Conservation (phyloP, 148 eudicot genomes). For the Vaccinium vitisidaea region DNA sequence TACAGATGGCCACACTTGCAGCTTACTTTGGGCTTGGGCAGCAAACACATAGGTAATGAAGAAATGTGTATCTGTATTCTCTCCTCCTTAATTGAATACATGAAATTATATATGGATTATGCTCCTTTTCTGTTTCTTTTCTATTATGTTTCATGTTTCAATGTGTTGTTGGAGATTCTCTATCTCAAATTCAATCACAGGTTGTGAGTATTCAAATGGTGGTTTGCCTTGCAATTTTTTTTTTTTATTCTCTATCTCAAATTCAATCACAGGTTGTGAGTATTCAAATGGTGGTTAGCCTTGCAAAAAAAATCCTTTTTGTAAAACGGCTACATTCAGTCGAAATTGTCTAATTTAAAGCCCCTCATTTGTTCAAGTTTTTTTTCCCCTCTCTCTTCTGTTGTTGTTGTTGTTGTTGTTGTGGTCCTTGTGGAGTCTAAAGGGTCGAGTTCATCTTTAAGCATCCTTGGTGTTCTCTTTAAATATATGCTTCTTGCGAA, state of each 20-base stretch:
- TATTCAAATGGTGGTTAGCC: background rate
- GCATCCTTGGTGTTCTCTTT: background rate
- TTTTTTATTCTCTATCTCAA: background rate
- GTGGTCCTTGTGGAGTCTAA: background rate
- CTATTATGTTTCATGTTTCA: background rate
- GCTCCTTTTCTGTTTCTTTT: background rate
- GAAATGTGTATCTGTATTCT: background rate
- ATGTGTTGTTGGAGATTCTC: background rate
- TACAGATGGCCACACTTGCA: constrained; percentile 96
- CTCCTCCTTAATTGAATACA: background rate
- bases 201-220: background rate
- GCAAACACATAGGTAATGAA: constrained; percentile 78
- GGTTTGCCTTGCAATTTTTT: too few relatives aligned
- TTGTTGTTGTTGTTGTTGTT: background rate
- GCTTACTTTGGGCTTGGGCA: constrained; percentile 88
- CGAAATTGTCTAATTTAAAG: background rate
- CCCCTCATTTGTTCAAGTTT: background rate
- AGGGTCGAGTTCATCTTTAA: background rate
- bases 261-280: background rate
- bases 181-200: background rate
- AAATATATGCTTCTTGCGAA: background rate
- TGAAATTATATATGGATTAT: background rate
- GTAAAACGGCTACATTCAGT: background rate
- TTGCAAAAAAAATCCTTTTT: background rate
- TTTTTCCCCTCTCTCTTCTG: background rate